Percentiles rank a stretch among this genome's conserved stretches.
phyloP scores from a whole-genome alignment of 1,284 basidiomycete genomes.

The Heterobasidion occidentale region DNA sequence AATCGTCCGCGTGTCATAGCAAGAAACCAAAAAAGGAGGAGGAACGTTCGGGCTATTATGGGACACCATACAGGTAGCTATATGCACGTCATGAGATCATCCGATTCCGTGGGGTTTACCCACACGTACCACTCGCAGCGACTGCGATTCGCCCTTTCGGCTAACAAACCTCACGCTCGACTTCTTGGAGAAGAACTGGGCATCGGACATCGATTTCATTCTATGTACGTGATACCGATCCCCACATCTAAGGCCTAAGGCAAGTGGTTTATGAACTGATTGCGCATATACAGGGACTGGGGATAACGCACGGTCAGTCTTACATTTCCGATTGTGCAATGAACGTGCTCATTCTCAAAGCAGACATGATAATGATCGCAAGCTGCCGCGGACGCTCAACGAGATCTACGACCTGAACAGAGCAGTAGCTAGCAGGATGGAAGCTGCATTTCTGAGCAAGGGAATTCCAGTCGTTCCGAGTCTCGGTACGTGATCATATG shows the following conservation, averaged over 20 bases:
- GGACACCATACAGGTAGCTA: constrained; percentile 52
- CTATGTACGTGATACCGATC: constrained; percentile 47
- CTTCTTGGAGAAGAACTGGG: constrained; percentile 76
- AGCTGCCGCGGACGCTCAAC: constrained; percentile 68
- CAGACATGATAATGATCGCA: constrained; percentile 85
- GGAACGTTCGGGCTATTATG: constrained; percentile 45
- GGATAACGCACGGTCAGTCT: constrained; percentile 74
- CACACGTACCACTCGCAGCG: constrained; percentile 32
- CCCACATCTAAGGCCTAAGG: not conserved
- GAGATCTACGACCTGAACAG: constrained; percentile 81
- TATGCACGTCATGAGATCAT: constrained; percentile 1
- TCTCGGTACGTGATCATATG: constrained; percentile 45
- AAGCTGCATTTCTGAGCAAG: constrained; percentile 54
- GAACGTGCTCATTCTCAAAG: not conserved
- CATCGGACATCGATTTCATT: constrained; percentile 83
- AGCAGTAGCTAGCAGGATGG: constrained; percentile 64
- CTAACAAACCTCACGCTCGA: constrained; percentile 80
- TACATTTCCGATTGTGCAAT: not conserved
- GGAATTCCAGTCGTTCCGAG: constrained; percentile 81
- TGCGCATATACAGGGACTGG: constrained; percentile 67
- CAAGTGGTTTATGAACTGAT: not conserved
- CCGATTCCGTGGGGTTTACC: not conserved
- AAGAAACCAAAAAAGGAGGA: constrained; percentile 51
- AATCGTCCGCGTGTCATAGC: constrained; percentile 57
- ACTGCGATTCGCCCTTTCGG: constrained; percentile 79